Conservation (phyloP, 768 basidiomycete genomes). For the Macrolepiota albuminosa region DNA sequence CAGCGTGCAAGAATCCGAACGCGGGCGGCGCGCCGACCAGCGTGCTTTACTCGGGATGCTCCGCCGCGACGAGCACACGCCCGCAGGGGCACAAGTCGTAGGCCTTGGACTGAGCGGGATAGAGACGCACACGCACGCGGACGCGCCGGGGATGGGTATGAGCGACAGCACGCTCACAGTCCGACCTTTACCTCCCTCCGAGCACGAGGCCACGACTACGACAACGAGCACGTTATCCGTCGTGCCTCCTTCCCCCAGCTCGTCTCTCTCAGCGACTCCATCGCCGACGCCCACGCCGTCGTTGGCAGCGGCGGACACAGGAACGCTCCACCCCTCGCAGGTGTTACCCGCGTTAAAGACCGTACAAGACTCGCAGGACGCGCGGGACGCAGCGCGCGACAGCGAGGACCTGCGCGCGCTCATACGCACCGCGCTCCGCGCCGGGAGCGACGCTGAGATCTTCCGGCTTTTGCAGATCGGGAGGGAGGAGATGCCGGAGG, state of each 20-base stretch:
- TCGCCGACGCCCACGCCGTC: not conserved
- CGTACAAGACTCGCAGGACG: slow-evolving; percentile 34
- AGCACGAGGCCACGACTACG: too few species aligned
- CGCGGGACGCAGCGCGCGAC: slow-evolving; percentile 47
- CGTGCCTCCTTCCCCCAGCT: not conserved
- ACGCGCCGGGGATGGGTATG: not conserved
- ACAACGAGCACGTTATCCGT: not conserved
- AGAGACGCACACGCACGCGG: not conserved
- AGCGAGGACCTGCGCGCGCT: slow-evolving; percentile 50
- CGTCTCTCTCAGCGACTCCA: not conserved
- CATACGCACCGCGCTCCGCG: slow-evolving; percentile 52
- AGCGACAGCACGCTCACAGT: not conserved
- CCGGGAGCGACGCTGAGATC: slow-evolving; percentile 61
- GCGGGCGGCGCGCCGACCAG: slow-evolving; percentile 27
- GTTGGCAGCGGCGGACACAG: too few species aligned
- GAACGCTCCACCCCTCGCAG: slow-evolving; percentile 8
- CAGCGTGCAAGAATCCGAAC: slow-evolving; percentile 33
- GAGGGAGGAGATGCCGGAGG: slow-evolving; percentile 71
- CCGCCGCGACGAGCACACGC: not conserved
- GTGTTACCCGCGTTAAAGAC: slow-evolving; percentile 16
- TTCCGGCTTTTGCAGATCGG: slow-evolving; percentile 56
- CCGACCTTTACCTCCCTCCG: not conserved
- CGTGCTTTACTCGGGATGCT: slow-evolving; percentile 23
- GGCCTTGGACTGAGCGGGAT: slow-evolving; percentile 1
- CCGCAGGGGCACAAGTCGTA: not conserved